A percentile compares a stretch with the other conserved stretches of the same genome.
phyloP scores from a whole-genome alignment of 164 flowering plant species.

The Nelumbo lutea region DNA sequence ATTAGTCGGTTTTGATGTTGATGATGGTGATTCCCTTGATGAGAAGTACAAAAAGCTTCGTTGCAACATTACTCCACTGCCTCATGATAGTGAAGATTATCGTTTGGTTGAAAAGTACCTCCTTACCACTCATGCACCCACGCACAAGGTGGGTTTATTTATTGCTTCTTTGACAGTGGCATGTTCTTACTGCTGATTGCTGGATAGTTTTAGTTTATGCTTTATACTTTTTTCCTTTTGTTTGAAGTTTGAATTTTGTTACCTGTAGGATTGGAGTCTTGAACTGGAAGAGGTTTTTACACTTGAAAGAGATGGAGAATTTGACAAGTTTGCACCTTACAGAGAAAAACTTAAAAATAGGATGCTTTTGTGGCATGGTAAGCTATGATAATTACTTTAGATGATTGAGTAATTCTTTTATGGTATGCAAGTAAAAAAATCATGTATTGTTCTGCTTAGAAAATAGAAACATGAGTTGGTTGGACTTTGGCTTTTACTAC shows the following conservation, averaged over 20 bases:
- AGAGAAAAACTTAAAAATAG: slow-evolving; percentile 70
- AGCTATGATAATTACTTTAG: slow-evolving; percentile 10
- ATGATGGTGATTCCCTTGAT: slow-evolving; percentile 71
- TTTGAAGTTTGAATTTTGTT: background rate
- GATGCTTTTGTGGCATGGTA: slow-evolving; percentile 99
- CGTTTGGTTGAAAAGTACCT: slow-evolving; percentile 78
- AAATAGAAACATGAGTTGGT: background rate
- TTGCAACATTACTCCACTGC: slow-evolving; percentile 58
- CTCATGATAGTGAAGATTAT: slow-evolving; percentile 81
- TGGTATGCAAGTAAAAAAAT: background rate
- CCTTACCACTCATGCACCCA: slow-evolving; percentile 88
- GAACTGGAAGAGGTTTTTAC: slow-evolving; percentile 93
- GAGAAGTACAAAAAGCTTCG: slow-evolving; percentile 77
- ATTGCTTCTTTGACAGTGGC: background rate
- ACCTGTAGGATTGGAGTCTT: slow-evolving; percentile 74
- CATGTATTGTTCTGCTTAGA: background rate
- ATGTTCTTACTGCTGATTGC: background rate
- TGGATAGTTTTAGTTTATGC: background rate
- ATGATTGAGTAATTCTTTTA: background rate
- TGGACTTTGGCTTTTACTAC: background rate
- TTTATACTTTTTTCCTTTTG: background rate
- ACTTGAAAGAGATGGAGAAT: slow-evolving; percentile 86
- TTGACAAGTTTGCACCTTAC: slow-evolving; percentile 63
- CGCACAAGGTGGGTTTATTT: slow-evolving; percentile 64
- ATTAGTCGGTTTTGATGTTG: slow-evolving; percentile 85